Evolutionary conservation across 2,329 filamentous ascomycete species (phyloP).

Genomic region (Paecilomyces sp.): DNA sequence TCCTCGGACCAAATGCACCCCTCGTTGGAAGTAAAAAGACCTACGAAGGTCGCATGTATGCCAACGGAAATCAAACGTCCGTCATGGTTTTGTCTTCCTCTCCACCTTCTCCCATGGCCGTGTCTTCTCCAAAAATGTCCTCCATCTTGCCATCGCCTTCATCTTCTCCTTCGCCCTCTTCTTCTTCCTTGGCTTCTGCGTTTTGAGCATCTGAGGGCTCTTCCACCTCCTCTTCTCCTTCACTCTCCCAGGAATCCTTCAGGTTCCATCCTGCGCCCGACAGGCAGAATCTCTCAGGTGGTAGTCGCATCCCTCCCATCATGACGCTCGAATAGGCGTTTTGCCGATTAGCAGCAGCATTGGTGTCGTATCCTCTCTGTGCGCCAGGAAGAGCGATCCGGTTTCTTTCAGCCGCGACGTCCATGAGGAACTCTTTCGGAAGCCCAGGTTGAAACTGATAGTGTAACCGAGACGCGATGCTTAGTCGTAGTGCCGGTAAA

Average conservation of each 20-base stretch:
- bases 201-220: constrained; percentile 1
- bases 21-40: background rate
- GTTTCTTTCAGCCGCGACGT: constrained; percentile 51
- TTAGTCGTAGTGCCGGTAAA: constrained; percentile 52
- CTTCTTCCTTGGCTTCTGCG: constrained; percentile 7
- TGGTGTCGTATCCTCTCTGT: constrained; percentile 42
- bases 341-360: constrained; percentile 14
- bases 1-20: background rate
- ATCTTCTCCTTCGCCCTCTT: constrained; percentile 28
- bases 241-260: constrained; percentile 52
- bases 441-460: constrained; percentile 54
- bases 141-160: constrained; percentile 43
- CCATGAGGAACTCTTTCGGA: constrained; percentile 56
- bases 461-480: constrained; percentile 53
- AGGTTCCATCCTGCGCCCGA: constrained; percentile 51
- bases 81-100: constrained; percentile 36
- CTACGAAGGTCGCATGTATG: background rate
- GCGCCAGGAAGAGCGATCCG: constrained; percentile 47
- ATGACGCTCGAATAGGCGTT: constrained; percentile 24
- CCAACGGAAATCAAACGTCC: constrained; percentile 24
- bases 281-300: constrained; percentile 56
- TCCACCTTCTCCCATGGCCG: constrained; percentile 28
- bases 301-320: constrained; percentile 50
- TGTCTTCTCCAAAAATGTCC: constrained; percentile 40
- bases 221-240: constrained; percentile 39